These are phyloP conservation scores for Arctostaphylos glauca DNA, from an alignment of 148 eudicot species.

Conservation along the genomic window DNA sequence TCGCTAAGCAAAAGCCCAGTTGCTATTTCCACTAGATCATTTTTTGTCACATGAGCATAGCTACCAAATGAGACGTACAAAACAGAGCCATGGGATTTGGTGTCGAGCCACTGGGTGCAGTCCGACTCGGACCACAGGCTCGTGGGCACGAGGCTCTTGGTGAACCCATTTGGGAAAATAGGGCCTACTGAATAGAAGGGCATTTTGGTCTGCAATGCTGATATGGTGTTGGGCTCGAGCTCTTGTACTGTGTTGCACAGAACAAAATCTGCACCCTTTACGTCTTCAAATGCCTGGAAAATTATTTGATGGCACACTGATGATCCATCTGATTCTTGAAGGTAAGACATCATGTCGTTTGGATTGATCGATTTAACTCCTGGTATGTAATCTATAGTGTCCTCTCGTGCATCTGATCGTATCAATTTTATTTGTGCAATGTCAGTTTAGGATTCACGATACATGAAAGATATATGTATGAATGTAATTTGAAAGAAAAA, in stretches of 20 bases:
- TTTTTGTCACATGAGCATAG: constrained; percentile 45
- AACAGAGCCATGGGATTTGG: constrained; percentile 51
- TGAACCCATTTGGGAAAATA: constrained; percentile 35
- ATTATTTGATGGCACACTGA: constrained; percentile 32
- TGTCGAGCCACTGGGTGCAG: constrained; percentile 59
- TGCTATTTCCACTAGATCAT: constrained; percentile 49
- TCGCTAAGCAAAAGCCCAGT: constrained; percentile 48
- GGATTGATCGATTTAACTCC: constrained; percentile 34
- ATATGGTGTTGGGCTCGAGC: constrained; percentile 29
- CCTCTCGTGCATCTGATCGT: constrained; percentile 31
- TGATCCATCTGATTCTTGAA: constrained; percentile 28
- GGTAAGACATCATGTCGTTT: constrained; percentile 32
- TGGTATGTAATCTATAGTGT: constrained; percentile 36
- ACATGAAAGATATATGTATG: not conserved
- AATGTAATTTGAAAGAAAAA: not conserved
- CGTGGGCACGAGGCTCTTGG: constrained; percentile 37
- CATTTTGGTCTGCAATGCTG: constrained; percentile 31
- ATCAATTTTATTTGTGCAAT: not conserved
- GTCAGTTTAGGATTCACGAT: not conserved
- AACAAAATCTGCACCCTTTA: constrained; percentile 32
- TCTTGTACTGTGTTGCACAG: constrained; percentile 35
- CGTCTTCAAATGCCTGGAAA: constrained; percentile 30
- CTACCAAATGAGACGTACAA: constrained; percentile 79
- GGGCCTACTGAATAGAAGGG: constrained; percentile 37
- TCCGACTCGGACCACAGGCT: constrained; percentile 72